Base-by-base conservation (phyloP, 2,329 filamentous ascomycete genomes). In the Ophiosphaerella herpotricha region DNA sequence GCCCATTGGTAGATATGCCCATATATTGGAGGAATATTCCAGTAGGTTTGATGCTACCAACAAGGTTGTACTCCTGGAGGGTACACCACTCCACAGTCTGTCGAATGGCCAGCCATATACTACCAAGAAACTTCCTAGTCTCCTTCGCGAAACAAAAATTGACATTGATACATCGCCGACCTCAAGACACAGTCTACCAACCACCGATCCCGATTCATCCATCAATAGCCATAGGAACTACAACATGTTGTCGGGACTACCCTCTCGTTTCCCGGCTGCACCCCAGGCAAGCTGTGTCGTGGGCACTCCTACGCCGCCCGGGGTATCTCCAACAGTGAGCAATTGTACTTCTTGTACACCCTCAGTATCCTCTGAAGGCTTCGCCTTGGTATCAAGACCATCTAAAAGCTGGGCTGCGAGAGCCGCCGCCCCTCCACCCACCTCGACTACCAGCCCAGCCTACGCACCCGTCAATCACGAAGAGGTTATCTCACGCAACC, bases 31-130 rank as follows among this genome's bases (percentile, higher is more conserved):
- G 61, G 75, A 81, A 31, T 76, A 77, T 43, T 64, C 75, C 40
- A 70, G 73, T 49, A 78, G 82, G 46, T 58, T 72, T 14, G 69
- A 76, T 37, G 73, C 78, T 18, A 64, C 75, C 7, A 71, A 74
- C 18, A 78, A 80, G 40, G 75, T 86, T 34, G 80, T 82, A 7
- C 70, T 86, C 16, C 69, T 86, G 31, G 81, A 85, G 63, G 81
- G 82, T 18, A 71, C 80, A 33, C 77, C 81, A 4, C 82, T 85
- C 56, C 80, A 80, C 52, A 80, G 77, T 52, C 80, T 83, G 51
- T 64, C 85, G 36, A 71, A 75, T 7, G 57, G 63, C 0, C 66
- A 85, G 33, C 81, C 78, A 21, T 84, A 82, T 67, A 71, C 72
- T 35, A 77, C 73, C 29, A 74, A 76, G 33, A 81, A 77, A 54